Conservation (phyloP, 2,329 filamentous ascomycete genomes). For the Neoscytalidium dimidiatum region DNA sequence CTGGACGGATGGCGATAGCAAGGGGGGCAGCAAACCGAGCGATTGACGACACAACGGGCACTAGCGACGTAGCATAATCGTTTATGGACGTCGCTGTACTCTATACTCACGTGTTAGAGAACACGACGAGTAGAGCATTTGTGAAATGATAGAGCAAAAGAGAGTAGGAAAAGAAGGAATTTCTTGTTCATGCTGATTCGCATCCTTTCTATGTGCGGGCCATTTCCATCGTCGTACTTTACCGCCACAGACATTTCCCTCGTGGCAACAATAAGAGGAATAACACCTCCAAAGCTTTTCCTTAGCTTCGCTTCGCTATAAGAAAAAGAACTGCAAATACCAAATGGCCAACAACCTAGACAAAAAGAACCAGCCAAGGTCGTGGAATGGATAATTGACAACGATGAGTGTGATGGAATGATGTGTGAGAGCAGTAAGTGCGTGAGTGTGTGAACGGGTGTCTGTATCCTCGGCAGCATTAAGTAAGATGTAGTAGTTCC, state of each 20-base stretch:
- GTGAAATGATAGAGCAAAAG: background rate
- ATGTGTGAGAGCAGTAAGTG: background rate
- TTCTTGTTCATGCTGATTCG: background rate
- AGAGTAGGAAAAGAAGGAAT: background rate
- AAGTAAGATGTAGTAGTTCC: background rate
- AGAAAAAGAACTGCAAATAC: background rate
- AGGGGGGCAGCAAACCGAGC: too few species aligned
- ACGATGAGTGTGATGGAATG: background rate
- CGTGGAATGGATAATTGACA: background rate
- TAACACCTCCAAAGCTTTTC: too few species aligned
- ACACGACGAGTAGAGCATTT: too few species aligned
- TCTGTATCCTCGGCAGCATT: conserved; percentile 7
- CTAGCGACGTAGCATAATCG: too few species aligned
- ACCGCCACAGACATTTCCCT: background rate
- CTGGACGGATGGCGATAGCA: too few species aligned
- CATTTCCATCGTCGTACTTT: background rate
- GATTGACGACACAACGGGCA: too few species aligned
- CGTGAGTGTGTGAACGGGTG: too few species aligned
- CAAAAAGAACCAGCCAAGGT: background rate
- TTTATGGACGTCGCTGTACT: too few species aligned
- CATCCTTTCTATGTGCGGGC: background rate
- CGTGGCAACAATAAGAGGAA: background rate
- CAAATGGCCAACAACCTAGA: background rate
- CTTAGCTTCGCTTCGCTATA: too few species aligned
- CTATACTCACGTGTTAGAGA: too few species aligned